phyloP scores from a whole-genome alignment of 768 basidiomycete genomes.

The Boletus rubropictus region DNA sequence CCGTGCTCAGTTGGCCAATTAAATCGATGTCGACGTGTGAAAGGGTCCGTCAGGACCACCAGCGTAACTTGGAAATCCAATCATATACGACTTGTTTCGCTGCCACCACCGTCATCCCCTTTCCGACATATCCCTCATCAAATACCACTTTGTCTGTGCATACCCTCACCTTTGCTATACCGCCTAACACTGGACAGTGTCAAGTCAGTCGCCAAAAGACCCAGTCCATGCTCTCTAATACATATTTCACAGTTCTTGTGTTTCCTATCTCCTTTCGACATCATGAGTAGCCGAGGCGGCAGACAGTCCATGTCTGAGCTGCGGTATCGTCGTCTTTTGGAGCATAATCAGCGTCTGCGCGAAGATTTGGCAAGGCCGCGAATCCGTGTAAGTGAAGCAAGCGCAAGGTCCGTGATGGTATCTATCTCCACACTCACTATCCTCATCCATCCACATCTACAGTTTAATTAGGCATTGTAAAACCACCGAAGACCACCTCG shows the following conservation, averaged over 20 bases:
- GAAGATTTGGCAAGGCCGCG: constrained; percentile 71
- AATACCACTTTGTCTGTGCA: not conserved
- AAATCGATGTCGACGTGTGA: constrained; percentile 21
- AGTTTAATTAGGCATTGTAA: constrained; percentile 74
- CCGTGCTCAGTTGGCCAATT: not conserved
- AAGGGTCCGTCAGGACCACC: constrained; percentile 5
- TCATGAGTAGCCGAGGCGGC: constrained; percentile 59
- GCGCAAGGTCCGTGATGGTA: constrained; percentile 45
- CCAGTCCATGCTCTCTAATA: not conserved
- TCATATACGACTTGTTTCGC: constrained; percentile 5
- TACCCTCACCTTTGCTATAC: not conserved
- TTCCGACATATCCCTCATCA: constrained; percentile 1
- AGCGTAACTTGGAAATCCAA: constrained; percentile 1
- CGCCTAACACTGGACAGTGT: not conserved
- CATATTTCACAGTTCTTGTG: not conserved
- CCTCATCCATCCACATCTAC: constrained; percentile 9
- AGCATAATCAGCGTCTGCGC: constrained; percentile 67
- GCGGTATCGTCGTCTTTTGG: constrained; percentile 69
- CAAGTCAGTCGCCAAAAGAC: constrained; percentile 6
- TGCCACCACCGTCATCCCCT: constrained; percentile 7
- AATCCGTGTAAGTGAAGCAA: constrained; percentile 69
- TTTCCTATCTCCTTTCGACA: constrained; percentile 8
- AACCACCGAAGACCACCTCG: constrained; percentile 65
- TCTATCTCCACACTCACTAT: not conserved
- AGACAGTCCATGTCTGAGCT: constrained; percentile 75